A percentile compares a stretch with the other conserved stretches of the same genome.
phyloP scores from a whole-genome alignment of 2,329 filamentous ascomycete species.

The Lachnellula arida region DNA sequence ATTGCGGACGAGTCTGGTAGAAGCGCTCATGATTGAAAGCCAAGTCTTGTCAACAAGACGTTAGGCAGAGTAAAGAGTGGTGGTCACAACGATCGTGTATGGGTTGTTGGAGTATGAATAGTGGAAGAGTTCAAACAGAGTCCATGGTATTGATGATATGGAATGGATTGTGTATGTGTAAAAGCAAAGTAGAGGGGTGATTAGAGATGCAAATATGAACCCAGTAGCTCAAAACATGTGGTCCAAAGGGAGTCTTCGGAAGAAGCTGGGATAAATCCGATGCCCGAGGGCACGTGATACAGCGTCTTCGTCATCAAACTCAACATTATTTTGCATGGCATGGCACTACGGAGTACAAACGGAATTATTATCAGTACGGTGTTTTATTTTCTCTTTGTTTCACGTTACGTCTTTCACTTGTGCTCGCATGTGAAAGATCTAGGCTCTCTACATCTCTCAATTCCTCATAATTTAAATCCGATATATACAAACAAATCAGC shows the following conservation, averaged over 20 bases:
- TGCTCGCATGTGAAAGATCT: too few species aligned
- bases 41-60: conserved; percentile 18
- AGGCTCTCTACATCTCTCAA: too few species aligned
- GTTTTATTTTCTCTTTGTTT: too few species aligned
- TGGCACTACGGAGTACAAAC: too few species aligned
- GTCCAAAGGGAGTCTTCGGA: conserved; percentile 8
- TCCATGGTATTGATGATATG: conserved; percentile 15
- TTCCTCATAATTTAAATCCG: too few species aligned
- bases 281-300: too few species aligned
- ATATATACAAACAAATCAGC: too few species aligned
- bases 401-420: too few species aligned
- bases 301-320: too few species aligned
- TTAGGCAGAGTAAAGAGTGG: neutral
- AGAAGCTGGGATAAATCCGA: neutral
- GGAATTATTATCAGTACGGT: too few species aligned
- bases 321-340: too few species aligned
- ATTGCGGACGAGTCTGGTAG: conserved; percentile 33
- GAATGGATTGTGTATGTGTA: neutral
- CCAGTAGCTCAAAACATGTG: conserved; percentile 10
- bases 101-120: neutral
- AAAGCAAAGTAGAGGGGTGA: conserved; percentile 8
- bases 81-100: neutral
- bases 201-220: conserved; percentile 11
- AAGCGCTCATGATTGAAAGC: conserved; percentile 31
- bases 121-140: conserved; percentile 7